Evolutionary conservation across 345 rosid species (phyloP).

Genomic region (Salix arbutifolia): DNA sequence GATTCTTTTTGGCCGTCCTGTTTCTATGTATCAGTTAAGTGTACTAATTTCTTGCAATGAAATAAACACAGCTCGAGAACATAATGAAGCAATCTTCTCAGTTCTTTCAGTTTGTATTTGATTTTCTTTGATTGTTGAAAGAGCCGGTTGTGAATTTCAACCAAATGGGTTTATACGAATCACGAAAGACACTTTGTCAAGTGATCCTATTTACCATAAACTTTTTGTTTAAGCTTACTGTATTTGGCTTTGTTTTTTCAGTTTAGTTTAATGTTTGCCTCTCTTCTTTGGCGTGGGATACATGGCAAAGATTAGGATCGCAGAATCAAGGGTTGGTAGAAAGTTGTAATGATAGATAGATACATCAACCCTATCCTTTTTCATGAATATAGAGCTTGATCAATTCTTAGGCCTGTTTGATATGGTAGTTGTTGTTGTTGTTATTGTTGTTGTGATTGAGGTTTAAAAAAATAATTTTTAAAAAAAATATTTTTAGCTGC

Average conservation of each 20-base stretch:
- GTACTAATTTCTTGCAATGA: constrained; percentile 33
- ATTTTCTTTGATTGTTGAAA: constrained; percentile 20
- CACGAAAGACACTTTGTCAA: background rate
- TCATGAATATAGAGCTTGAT: background rate
- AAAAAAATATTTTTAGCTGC: too few relatives aligned
- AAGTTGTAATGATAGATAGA: constrained; percentile 3
- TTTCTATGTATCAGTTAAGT: constrained; percentile 23
- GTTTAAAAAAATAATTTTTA: background rate
- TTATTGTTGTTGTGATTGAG: too few relatives aligned
- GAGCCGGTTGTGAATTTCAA: constrained; percentile 18
- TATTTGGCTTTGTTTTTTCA: background rate
- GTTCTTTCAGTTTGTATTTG: constrained; percentile 22
- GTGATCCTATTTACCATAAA: background rate
- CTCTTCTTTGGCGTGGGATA: background rate
- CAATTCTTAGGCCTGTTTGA: background rate
- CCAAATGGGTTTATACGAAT: constrained; percentile 15
- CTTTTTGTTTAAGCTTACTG: background rate
- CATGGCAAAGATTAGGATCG: background rate
- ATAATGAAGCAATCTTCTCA: constrained; percentile 22
- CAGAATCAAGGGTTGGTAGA: constrained; percentile 2
- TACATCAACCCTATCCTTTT: background rate
- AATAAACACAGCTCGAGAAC: constrained; percentile 65
- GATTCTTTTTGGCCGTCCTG: constrained; percentile 11
- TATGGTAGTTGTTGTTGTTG: too few relatives aligned
- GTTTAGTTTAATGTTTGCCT: background rate